Base-by-base conservation (phyloP, 208 protist genomes). In the Acanthamoeba healyi region DNA sequence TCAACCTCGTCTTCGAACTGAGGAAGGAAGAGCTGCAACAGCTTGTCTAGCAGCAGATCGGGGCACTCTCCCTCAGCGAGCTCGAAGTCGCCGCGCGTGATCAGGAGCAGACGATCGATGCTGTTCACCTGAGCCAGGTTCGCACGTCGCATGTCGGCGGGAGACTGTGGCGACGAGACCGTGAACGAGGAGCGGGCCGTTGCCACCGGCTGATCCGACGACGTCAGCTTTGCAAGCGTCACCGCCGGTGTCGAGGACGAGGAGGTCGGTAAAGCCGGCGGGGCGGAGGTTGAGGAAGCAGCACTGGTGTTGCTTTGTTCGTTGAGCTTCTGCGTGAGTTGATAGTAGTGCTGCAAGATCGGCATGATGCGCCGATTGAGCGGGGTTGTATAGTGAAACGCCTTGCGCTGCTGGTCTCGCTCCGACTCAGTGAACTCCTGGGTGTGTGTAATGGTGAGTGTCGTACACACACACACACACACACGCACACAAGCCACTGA, bases 261-360 rank as follows among this genome's bases (percentile, higher is more conserved):
- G 5, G 58, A 65, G 15, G 58, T 17, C 2, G 58, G 34, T 2
- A 26, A 65, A 1, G 58, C n/a, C 1, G 58, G 34, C 1, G 65
- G 44, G 34, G 65, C 5, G 7, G 65, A 15, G 24, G 34, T 38
- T 4, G 29, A 4, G 9, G 65, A 9, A 6, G 65, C 15, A 5
- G 34, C 36, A 34, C 14, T 15, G 34, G 34, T 77, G 34, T 77
- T 51, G 51, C 34, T 87, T 42, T 54, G 44, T 22, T 54, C 44
- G 79, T 87, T 58, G 42, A 87, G 79, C 79, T 87, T 87, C 32
- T 58, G 79, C 17, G 79, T 58, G 42, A 87, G 79, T 19, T 58
- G 29, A 29, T 63, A 87, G 17, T 87, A 87, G 44, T 63, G 44
- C 51, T 87, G 49, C 79, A 87, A 32, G 36, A 87, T 63, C n/a